Evolutionary conservation across 495 filamentous ascomycete species (phyloP), one percentile per base, ranked within the genome.

Genomic region (Lasiosphaeriaceae sp.): DNA sequence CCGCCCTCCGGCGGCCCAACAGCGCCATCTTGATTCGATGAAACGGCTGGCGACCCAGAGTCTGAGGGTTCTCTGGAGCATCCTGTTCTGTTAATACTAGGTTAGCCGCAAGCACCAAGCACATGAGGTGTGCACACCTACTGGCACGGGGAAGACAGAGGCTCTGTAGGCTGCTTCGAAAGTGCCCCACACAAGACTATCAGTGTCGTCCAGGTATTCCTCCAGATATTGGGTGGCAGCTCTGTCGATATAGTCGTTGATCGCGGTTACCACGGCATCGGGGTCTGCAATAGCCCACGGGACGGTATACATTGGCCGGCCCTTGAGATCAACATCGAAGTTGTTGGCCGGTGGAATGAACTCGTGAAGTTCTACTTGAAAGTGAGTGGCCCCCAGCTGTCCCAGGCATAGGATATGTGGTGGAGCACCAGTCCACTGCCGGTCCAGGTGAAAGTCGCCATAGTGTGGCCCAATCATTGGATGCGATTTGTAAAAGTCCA

Each of bases 1-100:
- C 54, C 56, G 58, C 11, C 66, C 66, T 4, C 48, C 34, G 29
- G 60, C 62, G 2, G 64, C 63, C 66, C 67, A 74, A 44, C 67
- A 70, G 11, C 70, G 55, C 72, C 72, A 74, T 23, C 67, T 64
- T 3, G 62, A 66, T 47, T 74, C 72, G 47, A 74, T 65, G 47
- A 74, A 73, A 19, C 72, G 70, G 43, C 70, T 70, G 2, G 61
- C 66, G 5, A 71, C 67, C 72, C 72, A 74, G 11, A 74, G 62
- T n/a, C 66, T 60, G n/a, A 73, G 29, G 1, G 63, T 62, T 17
- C 69, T 70, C 34, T 56, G 60, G 3, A 74, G 65, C 53, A 74
- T 65, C n/a, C 65, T 54, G 47, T 72, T 68, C 71, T 74, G 23
- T 24, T n/a, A 11, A 12, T 17, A 17, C 16, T 0, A 26, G 20